Evolutionary conservation across 345 rosid genomes (phyloP).

Genomic region (Eucalyptus coolabah): DNA sequence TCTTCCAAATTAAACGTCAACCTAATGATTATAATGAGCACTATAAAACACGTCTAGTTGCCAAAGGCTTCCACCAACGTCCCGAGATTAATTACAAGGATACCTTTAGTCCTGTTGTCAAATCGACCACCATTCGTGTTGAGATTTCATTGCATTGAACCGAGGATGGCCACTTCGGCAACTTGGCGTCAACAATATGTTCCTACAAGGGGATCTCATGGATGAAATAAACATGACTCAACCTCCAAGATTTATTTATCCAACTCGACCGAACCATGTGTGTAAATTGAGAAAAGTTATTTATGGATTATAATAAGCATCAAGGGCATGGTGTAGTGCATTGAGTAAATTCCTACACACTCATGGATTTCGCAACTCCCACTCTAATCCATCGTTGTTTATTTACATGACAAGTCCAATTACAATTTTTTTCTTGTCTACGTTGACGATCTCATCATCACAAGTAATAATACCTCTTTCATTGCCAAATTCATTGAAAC

Average conservation of each 20-base stretch:
- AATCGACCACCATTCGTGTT: background rate
- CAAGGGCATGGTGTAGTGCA: background rate
- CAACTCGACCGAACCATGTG: accelerated
- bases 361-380: background rate
- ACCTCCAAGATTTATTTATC: too few relatives aligned
- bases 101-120: background rate
- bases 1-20: background rate
- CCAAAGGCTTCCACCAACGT: background rate
- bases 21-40: background rate
- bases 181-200: too few relatives aligned
- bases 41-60: background rate
- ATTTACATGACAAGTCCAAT: background rate
- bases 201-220: too few relatives aligned
- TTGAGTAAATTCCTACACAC: background rate
- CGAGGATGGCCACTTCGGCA: too few relatives aligned
- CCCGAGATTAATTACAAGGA: background rate
- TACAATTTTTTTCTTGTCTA: background rate
- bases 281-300: too few relatives aligned
- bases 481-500: accelerated
- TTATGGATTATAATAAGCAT: too few relatives aligned
- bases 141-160: too few relatives aligned
- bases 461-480: accelerated
- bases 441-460: background rate
- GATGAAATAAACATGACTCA: too few relatives aligned
- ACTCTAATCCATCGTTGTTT: background rate